Evolutionary conservation across 495 filamentous ascomycete genomes (phyloP).

Genomic region (Cercophora sp.): DNA sequence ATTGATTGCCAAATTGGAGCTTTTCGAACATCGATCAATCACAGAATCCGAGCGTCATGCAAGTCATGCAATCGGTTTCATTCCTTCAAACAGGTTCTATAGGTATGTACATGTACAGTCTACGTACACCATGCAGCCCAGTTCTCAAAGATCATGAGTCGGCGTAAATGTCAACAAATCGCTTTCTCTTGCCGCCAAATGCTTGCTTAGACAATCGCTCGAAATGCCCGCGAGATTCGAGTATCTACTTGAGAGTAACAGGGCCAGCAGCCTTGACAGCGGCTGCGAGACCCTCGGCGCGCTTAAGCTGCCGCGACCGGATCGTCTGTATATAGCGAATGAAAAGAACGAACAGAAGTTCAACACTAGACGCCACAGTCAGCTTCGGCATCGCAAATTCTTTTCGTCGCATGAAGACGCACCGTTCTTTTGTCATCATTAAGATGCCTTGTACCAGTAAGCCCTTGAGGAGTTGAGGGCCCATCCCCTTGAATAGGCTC

Average conservation of each 20-base stretch:
- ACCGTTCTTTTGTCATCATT: conserved; percentile 99
- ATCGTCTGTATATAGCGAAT: conserved; percentile 75
- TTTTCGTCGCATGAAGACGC: conserved; percentile 25
- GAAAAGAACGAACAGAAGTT: conserved; percentile 81
- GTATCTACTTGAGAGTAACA: conserved; percentile 43
- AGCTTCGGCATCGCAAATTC: conserved; percentile 12
- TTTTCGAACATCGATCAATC: too few relatives aligned
- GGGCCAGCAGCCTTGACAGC: conserved; percentile 46
- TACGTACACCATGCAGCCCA: too few relatives aligned
- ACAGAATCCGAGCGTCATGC: too few relatives aligned
- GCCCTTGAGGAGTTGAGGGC: conserved; percentile 88
- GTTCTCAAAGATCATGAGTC: too few relatives aligned
- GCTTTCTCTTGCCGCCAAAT: too few relatives aligned
- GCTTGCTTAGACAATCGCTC: too few relatives aligned
- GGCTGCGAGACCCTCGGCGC: conserved; percentile 56
- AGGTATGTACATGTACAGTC: background rate
- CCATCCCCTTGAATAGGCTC: conserved; percentile 94
- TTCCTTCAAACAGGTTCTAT: background rate
- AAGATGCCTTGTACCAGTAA: conserved; percentile 89
- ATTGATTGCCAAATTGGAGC: too few relatives aligned
- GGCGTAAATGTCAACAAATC: too few relatives aligned
- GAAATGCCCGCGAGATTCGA: too few relatives aligned
- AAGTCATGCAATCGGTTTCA: background rate
- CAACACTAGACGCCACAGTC: conserved; percentile 58
- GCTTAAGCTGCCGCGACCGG: conserved; percentile 65